These are phyloP conservation scores for Ligustrum vulgare DNA, from an alignment of 257 asterid genomes.

Conservation along the genomic window DNA sequence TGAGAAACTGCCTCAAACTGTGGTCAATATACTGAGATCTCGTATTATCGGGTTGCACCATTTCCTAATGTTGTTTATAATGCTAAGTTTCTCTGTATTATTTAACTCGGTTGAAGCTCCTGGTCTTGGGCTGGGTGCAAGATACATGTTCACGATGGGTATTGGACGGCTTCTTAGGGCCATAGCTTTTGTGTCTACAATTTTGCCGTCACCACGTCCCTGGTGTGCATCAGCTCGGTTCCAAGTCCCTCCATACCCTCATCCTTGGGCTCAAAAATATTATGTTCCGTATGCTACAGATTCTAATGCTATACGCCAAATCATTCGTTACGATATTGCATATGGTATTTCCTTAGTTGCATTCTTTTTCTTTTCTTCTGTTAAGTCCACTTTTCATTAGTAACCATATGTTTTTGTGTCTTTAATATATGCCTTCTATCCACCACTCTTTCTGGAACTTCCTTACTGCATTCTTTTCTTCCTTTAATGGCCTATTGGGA, in stretches of 20 bases:
- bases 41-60: conserved; percentile 90
- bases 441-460: conserved; percentile 1
- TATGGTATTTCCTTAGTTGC: conserved; percentile 46
- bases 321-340: conserved; percentile 70
- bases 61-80: conserved; percentile 87
- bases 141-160: conserved; percentile 98
- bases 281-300: conserved; percentile 82
- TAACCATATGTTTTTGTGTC: not conserved
- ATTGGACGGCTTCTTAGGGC: conserved; percentile 93
- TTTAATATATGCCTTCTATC: not conserved
- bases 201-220: conserved; percentile 94
- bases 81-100: conserved; percentile 95
- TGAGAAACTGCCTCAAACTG: conserved; percentile 66
- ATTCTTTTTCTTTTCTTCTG: conserved; percentile 7
- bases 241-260: conserved; percentile 73
- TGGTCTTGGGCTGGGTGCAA: conserved; percentile 91
- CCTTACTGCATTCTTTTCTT: not conserved
- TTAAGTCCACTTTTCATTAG: not conserved
- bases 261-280: conserved; percentile 89
- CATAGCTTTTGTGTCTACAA: conserved; percentile 81
- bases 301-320: conserved; percentile 58
- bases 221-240: conserved; percentile 95
- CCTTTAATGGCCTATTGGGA: not conserved
- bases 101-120: conserved; percentile 89
- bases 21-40: conserved; percentile 74